These are phyloP conservation scores for Apostasia shenzhenica DNA, from an alignment of 106 monocot genomes.

Conservation along the genomic window DNA sequence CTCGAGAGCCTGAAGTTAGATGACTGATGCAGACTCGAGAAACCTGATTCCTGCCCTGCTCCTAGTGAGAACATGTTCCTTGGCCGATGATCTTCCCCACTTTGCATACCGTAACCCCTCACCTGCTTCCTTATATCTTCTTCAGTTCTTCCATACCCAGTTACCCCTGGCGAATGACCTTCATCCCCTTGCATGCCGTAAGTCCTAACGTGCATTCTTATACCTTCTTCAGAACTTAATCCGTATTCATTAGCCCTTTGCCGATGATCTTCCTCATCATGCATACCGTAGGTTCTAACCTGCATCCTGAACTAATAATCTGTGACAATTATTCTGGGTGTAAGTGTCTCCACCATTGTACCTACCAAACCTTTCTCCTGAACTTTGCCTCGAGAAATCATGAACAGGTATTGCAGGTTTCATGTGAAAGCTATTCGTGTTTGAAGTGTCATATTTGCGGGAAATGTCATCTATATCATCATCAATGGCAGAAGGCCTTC, in stretches of 20 bases:
- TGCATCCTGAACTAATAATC: background rate
- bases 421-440: background rate
- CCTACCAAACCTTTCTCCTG: constrained; percentile 9
- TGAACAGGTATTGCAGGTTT: background rate
- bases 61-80: constrained; percentile 14
- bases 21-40: background rate
- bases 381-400: background rate
- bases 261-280: background rate
- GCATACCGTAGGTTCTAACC: background rate
- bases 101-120: constrained; percentile 11
- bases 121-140: constrained; percentile 1
- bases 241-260: background rate
- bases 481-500: background rate
- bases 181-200: no score
- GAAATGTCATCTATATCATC: constrained; percentile 19
- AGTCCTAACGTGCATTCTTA: no score
- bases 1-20: constrained; percentile 16
- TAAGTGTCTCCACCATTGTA: constrained; percentile 12
- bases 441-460: constrained; percentile 19
- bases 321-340: background rate
- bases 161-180: no score
- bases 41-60: constrained; percentile 8
- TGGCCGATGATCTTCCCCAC: constrained; percentile 1
- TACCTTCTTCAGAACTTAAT: background rate
- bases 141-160: constrained; percentile 8